Base-by-base conservation (phyloP, 345 rosid genomes). In the Angophora floribunda region DNA sequence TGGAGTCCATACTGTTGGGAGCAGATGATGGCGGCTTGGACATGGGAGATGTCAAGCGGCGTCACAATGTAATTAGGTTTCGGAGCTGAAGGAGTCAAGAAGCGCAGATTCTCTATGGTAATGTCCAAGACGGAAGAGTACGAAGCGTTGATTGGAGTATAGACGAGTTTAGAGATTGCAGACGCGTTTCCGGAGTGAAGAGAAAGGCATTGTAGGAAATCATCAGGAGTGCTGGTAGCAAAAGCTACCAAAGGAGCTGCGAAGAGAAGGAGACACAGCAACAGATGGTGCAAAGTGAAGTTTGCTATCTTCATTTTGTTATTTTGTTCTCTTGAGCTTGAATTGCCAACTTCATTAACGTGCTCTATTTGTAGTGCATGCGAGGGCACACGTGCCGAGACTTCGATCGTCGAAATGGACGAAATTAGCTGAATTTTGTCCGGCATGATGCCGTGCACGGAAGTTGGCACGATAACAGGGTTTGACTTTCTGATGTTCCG, bases 11-110 rank as follows among this genome's bases (percentile, higher is more conserved):
- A 89, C 80, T 85, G 84, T 85, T 70, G 90, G 21, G 93, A 90
- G 61, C 95, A 95, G 26, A 41, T 63, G 63, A 95, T 84, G 57
- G 92, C 87, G 1, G 92, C 92, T n/a, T 91, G 95, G 85, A 95
- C 91, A 26, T 95, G 92, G 3, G 92, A 88, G 6, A 87, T 88
- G 24, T 89, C 44, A 45, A 88, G 75, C 14, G 97, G 95, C 4
- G 94, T 91, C 59, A 92, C 28, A 22, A 90, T 92, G 85, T 89
- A 41, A 26, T 12, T 15, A 8, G 93, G 93, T 88, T 87, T 92
- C 5, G 92, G 91, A 85, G 86, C 61, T 10, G 87, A 59, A 51
- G 91, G 90, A 28, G 89, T 87, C 41, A 79, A 50, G 87, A 86
- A 87, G 61, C 90, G 86, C 17, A 59, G 70, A 57, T 90, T 90